A percentile compares a stretch with the other conserved stretches of the same genome.
Evolutionary conservation across 2,329 filamentous ascomycete genomes (phyloP).

Genomic region (Lachnellula suecica): DNA sequence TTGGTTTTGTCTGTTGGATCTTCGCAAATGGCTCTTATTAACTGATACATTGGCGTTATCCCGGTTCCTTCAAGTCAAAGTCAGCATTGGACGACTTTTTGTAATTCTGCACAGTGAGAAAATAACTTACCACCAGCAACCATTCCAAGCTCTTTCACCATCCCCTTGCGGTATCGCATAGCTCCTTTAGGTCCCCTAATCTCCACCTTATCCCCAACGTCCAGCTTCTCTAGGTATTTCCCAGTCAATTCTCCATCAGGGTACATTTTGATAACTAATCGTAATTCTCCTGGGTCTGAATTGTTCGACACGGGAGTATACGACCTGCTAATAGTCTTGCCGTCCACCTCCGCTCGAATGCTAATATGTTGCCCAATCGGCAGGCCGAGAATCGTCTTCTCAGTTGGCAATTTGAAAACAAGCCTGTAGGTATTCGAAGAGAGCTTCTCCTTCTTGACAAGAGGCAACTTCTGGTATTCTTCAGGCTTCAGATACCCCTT

Average conservation of each 20-base stretch:
- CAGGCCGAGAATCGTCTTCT: slow-evolving; percentile 35
- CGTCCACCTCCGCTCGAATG: slow-evolving; percentile 36
- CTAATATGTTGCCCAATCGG: slow-evolving; percentile 42
- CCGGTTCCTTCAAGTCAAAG: too few relatives aligned
- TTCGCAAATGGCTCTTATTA: slow-evolving; percentile 64
- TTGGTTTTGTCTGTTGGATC: slow-evolving; percentile 57
- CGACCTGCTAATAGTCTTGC: slow-evolving; percentile 34
- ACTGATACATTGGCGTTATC: slow-evolving; percentile 58
- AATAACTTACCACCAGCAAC: slow-evolving; percentile 52
- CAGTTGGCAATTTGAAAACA: slow-evolving; percentile 34
- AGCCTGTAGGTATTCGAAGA: slow-evolving; percentile 19
- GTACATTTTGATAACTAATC: slow-evolving; percentile 53
- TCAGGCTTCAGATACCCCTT: slow-evolving; percentile 13
- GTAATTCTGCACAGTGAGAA: too few relatives aligned
- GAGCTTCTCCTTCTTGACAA: slow-evolving; percentile 17
- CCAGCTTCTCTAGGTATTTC: slow-evolving; percentile 46
- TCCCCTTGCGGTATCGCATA: slow-evolving; percentile 48
- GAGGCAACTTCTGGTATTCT: slow-evolving; percentile 19
- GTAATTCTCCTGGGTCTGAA: slow-evolving; percentile 45
- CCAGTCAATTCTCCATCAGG: slow-evolving; percentile 49
- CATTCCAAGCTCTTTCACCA: slow-evolving; percentile 51
- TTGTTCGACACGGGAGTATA: slow-evolving; percentile 50
- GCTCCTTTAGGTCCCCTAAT: slow-evolving; percentile 57
- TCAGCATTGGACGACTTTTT: too few relatives aligned
- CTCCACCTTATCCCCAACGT: slow-evolving; percentile 47